A percentile compares a stretch with the other conserved stretches of the same genome.
Evolutionary conservation across 768 basidiomycete species (phyloP).

Genomic region (Hygrophoropsis aurantiaca): DNA sequence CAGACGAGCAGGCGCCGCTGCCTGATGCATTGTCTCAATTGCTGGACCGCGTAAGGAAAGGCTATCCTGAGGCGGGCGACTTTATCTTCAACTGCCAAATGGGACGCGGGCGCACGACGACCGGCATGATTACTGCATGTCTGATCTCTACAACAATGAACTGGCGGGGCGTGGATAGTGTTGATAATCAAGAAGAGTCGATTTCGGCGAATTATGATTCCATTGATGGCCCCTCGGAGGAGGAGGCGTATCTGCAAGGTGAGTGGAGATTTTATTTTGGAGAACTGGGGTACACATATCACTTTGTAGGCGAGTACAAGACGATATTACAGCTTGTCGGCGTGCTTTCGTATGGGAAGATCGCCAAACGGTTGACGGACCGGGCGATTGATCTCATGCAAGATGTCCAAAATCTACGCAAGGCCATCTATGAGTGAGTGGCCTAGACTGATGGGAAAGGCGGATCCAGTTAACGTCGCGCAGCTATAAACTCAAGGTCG

Average conservation of each 20-base stretch:
- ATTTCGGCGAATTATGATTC: slow-evolving; percentile 54
- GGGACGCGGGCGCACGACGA: slow-evolving; percentile 90
- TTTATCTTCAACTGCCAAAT: slow-evolving; percentile 98
- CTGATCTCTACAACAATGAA: slow-evolving; percentile 75
- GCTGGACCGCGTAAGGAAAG: slow-evolving; percentile 66
- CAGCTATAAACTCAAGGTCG: slow-evolving; percentile 90
- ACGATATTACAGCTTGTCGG: slow-evolving; percentile 92
- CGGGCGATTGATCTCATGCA: slow-evolving; percentile 89
- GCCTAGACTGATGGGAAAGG: slow-evolving; percentile 2
- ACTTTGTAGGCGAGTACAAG: slow-evolving; percentile 92
- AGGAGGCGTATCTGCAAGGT: slow-evolving; percentile 89
- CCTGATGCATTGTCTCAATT: slow-evolving; percentile 83
- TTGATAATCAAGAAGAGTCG: slow-evolving; percentile 35
- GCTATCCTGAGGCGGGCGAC: slow-evolving; percentile 61
- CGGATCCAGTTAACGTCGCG: slow-evolving; percentile 4
- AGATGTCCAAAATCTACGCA: slow-evolving; percentile 95
- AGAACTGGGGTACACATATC: too few species aligned
- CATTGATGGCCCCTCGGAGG: slow-evolving; percentile 83
- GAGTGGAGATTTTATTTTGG: too few species aligned
- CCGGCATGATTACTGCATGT: slow-evolving; percentile 91
- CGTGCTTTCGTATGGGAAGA: slow-evolving; percentile 87
- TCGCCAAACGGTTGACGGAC: slow-evolving; percentile 89
- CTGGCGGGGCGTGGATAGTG: slow-evolving; percentile 50
- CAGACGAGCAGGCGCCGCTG: slow-evolving; percentile 95
- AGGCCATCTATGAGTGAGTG: slow-evolving; percentile 90